phyloP scores from a whole-genome alignment of 1,139 yeast species.

The Lodderomyces elongisporus region DNA sequence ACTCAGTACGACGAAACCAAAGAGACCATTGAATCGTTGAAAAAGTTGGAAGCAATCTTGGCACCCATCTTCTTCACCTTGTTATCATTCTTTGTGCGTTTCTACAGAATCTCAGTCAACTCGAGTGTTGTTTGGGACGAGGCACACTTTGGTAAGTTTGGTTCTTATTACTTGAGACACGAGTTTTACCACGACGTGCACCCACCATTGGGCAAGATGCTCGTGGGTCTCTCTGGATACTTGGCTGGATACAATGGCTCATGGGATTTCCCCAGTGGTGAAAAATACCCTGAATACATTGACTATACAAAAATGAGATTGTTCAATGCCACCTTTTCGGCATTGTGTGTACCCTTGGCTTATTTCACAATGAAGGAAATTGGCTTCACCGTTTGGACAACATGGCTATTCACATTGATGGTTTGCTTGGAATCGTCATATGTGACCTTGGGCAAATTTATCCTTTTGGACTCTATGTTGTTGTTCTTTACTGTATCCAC shows the following conservation, averaged over 20 bases:
- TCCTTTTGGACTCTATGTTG: constrained; percentile 92
- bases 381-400: constrained; percentile 73
- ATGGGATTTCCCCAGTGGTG: constrained; percentile 91
- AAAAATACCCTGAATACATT: constrained; percentile 75
- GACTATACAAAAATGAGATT: constrained; percentile 90
- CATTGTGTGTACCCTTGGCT: constrained; percentile 88
- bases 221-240: constrained; percentile 91
- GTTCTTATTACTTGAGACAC: constrained; percentile 86
- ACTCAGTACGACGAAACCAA: constrained; percentile 26
- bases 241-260: constrained; percentile 94
- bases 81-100: constrained; percentile 46
- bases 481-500: constrained; percentile 87
- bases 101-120: constrained; percentile 48
- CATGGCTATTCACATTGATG: constrained; percentile 86
- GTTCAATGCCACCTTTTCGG: constrained; percentile 87
- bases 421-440: constrained; percentile 83
- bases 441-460: constrained; percentile 86
- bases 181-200: constrained; percentile 97
- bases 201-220: constrained; percentile 97
- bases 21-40: constrained; percentile 29
- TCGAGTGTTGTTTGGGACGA: constrained; percentile 60
- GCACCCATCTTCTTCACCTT: constrained; percentile 47
- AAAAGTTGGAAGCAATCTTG: constrained; percentile 29
- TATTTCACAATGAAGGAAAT: constrained; percentile 86
- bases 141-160: constrained; percentile 87